These are phyloP conservation scores for Candida sanyiensis DNA, from an alignment of 805 yeast genomes.

Conservation along the genomic window DNA sequence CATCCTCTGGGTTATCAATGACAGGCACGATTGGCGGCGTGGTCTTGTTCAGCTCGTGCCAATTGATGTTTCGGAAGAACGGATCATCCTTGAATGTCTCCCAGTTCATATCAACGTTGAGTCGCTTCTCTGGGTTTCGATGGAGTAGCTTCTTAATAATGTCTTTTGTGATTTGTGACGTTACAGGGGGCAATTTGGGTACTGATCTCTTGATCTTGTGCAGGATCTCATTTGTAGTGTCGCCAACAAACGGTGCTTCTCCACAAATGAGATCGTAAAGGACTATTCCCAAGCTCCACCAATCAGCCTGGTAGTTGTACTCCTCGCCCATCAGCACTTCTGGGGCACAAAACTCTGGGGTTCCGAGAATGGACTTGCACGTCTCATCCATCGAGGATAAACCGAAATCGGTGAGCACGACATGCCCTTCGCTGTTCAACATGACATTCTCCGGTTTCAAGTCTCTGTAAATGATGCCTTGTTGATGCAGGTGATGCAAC, in stretches of 20 bases:
- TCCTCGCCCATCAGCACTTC: conserved; percentile 76
- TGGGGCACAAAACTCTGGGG: conserved; percentile 65
- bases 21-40: conserved; percentile 75
- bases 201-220: conserved; percentile 63
- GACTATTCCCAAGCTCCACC: conserved; percentile 90
- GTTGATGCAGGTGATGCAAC: conserved; percentile 63
- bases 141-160: conserved; percentile 58
- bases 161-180: conserved; percentile 73
- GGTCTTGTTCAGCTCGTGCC: conserved; percentile 46
- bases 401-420: conserved; percentile 84
- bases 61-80: conserved; percentile 70
- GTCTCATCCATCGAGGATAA: conserved; percentile 41
- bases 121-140: conserved; percentile 61
- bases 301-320: conserved; percentile 77
- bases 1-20: conserved; percentile 66
- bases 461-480: conserved; percentile 84
- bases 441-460: conserved; percentile 87
- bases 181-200: conserved; percentile 57
- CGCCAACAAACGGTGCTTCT: conserved; percentile 79
- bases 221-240: conserved; percentile 59
- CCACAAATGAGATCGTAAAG: conserved; percentile 75
- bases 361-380: conserved; percentile 36
- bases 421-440: conserved; percentile 69
- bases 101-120: conserved; percentile 45
- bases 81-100: conserved; percentile 50